A percentile compares a stretch with the other conserved stretches of the same genome.
phyloP scores from a whole-genome alignment of 176 grass and related monocot genomes.

The Themeda triandra region DNA sequence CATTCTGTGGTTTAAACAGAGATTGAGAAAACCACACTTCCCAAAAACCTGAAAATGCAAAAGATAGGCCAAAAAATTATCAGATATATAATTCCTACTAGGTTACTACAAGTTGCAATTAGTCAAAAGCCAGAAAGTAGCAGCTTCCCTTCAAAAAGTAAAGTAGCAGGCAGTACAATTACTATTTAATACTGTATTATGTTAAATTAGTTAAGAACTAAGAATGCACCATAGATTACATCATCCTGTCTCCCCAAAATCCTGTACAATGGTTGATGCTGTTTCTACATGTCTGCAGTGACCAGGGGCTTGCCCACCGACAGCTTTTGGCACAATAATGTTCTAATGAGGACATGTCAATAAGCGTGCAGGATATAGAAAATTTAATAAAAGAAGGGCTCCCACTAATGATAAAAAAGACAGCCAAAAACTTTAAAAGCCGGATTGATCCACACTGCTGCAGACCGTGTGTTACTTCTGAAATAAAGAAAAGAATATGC shows the following conservation, averaged over 20 bases:
- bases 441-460: slow-evolving; percentile 10
- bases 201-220: slow-evolving; percentile 13
- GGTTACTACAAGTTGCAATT: background rate
- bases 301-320: background rate
- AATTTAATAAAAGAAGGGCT: background rate
- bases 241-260: slow-evolving; percentile 26
- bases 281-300: slow-evolving; percentile 18
- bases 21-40: background rate
- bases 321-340: slow-evolving; percentile 36
- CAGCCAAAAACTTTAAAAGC: background rate
- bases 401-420: slow-evolving; percentile 22
- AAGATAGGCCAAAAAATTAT: background rate
- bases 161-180: background rate
- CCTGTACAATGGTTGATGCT: slow-evolving; percentile 14
- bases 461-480: slow-evolving; percentile 14
- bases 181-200: background rate
- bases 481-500: slow-evolving; percentile 27
- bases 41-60: slow-evolving; percentile 8
- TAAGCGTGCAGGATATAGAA: slow-evolving; percentile 13
- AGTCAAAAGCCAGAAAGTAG: background rate
- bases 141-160: background rate
- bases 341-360: slow-evolving; percentile 33
- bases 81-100: slow-evolving; percentile 9
- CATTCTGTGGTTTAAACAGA: slow-evolving; percentile 8
- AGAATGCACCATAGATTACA: slow-evolving; percentile 25